Conservation (phyloP, 1,284 basidiomycete species). For the Ganoderma boninense region DNA sequence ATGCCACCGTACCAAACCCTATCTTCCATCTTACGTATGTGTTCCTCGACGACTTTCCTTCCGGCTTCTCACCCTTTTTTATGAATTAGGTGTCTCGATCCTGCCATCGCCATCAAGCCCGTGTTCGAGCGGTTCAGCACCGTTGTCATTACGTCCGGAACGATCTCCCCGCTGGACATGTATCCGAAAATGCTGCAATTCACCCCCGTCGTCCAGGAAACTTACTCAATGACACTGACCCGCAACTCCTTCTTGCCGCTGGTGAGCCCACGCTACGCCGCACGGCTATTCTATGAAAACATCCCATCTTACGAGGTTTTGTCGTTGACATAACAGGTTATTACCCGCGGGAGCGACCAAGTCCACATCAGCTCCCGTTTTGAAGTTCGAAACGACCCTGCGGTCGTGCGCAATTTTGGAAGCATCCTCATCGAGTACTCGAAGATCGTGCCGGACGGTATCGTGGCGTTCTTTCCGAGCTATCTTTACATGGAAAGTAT, state of each 20-base stretch:
- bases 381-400: slow-evolving; percentile 99
- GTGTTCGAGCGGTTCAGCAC: slow-evolving; percentile 99
- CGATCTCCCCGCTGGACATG: slow-evolving; percentile 99
- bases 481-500: slow-evolving; percentile 99
- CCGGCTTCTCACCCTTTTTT: slow-evolving; percentile 1
- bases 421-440: slow-evolving; percentile 98
- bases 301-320: neutral
- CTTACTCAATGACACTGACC: slow-evolving; percentile 97
- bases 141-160: slow-evolving; percentile 98
- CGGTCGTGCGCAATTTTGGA: slow-evolving; percentile 98
- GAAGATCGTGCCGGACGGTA: slow-evolving; percentile 98
- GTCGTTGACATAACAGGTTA: slow-evolving; percentile 67
- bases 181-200: slow-evolving; percentile 99
- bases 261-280: slow-evolving; percentile 55
- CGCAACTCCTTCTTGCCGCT: slow-evolving; percentile 98
- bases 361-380: slow-evolving; percentile 99
- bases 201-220: slow-evolving; percentile 96
- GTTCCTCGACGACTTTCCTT: slow-evolving; percentile 8
- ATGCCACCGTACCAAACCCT: slow-evolving; percentile 98
- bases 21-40: slow-evolving; percentile 97
- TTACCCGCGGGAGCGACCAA: slow-evolving; percentile 98
- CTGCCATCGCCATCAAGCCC: slow-evolving; percentile 96
- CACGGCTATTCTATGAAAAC: too few species aligned
- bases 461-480: slow-evolving; percentile 99
- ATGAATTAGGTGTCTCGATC: slow-evolving; percentile 86